Conservation (phyloP, 768 basidiomycete species). For the Galerina sulciceps region DNA sequence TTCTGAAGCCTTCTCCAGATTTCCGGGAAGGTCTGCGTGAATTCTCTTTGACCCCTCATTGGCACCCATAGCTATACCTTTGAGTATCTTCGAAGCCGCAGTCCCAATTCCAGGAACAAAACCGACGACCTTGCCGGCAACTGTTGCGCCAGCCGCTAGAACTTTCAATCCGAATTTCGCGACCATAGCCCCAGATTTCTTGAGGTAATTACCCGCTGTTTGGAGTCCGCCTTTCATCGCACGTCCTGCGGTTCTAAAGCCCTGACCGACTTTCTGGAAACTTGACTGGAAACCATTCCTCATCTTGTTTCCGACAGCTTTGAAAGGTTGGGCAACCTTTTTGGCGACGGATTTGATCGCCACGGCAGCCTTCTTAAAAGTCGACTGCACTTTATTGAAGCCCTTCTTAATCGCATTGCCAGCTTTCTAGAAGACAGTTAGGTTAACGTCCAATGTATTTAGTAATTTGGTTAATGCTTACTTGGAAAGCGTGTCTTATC, state of each 20-base stretch:
- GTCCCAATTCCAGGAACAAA: neutral
- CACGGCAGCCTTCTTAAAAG: neutral
- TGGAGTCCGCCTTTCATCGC: neutral
- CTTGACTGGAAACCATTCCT: neutral
- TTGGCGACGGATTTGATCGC: no score
- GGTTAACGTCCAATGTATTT: no score
- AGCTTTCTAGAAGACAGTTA: no score
- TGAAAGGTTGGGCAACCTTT: neutral
- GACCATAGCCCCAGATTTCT: neutral
- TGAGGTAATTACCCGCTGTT: neutral
- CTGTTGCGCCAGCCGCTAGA: neutral
- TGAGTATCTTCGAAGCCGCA: neutral
- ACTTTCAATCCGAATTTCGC: neutral
- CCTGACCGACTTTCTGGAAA: no score
- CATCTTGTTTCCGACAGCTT: neutral
- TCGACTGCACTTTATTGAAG: no score
- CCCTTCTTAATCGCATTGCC: no score
- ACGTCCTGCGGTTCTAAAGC: neutral
- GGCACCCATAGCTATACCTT: neutral
- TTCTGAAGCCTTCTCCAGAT: neutral
- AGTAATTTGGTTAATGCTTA: no score
- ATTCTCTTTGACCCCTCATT: neutral
- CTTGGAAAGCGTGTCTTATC: no score
- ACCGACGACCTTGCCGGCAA: neutral
- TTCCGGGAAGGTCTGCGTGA: neutral